Evolutionary conservation across 1,284 basidiomycete species (phyloP), one percentile per base, ranked within the genome.

Genomic region (Ustilago curta): DNA sequence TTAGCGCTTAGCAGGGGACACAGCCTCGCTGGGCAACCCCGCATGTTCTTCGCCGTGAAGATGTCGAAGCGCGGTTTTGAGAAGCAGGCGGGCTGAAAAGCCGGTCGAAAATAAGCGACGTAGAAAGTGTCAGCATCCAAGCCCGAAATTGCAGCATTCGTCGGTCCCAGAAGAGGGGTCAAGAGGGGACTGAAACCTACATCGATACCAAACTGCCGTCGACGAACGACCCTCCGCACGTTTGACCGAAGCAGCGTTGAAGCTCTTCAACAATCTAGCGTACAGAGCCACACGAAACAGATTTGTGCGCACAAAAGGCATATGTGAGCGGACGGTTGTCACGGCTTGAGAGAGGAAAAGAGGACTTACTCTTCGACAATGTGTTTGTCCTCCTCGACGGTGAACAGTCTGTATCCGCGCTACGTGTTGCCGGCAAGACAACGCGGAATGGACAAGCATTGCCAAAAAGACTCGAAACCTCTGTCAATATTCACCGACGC

Each of bases 291-390:
- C 3, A 27, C 27, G 14, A 19, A 23, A 4, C 23, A 14, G 19
- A 39, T n/a, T n/a, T 16, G 21, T 23, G 12, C 16, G 32, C 12
- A 6, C n/a, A 8, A 8, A 12, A 18, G 1, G 35, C 8, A 27
- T 3, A 7, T 27, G 27, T 27, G 27, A 27, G 27, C 27, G 27
- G 27, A 7, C 3, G 3, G 27, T 27, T 27, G 27, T 37, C 8
- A 16, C 31, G 35, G 5, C 9, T 21, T 4, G 32, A 23, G 16
- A 14, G 31, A 25, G 49, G 32, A 12, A 39, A 0, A n/a, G 12
- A 7, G 27, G 27, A 59, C 64, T 60, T 47, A 67, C 64, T 60
- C 52, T 8, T 67, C 19, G 47, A 47, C 16, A 47, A 67, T 59
- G 39, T 55, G 9, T 19, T 23, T 43, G 52, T 67, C 64, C 35